A percentile compares a stretch with the other conserved stretches of the same genome.
These are phyloP conservation scores for Gracilariopsis chorda DNA, from an alignment of 23 red algal species.

Conservation along the genomic window DNA sequence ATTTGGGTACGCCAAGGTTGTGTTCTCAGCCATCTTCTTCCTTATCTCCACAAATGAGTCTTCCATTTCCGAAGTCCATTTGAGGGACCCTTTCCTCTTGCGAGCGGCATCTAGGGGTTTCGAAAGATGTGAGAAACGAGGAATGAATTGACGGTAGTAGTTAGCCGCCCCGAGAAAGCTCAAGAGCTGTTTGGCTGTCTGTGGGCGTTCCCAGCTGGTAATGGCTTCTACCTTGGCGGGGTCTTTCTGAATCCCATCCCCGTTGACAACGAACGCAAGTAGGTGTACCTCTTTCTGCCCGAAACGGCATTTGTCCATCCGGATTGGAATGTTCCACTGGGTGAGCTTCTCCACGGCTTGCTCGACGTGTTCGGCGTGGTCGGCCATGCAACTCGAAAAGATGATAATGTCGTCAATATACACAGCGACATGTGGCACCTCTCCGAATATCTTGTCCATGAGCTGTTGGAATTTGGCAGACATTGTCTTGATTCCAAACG, in stretches of 20 bases:
- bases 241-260: not conserved
- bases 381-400: too few relatives aligned
- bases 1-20: not conserved
- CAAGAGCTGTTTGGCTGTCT: not conserved
- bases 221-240: not conserved
- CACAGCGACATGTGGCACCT: too few relatives aligned
- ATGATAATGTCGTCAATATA: too few relatives aligned
- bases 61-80: not conserved
- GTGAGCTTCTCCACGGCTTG: too few relatives aligned
- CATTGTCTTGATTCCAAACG: too few relatives aligned
- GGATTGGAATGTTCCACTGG: too few relatives aligned
- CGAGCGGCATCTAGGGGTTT: not conserved
- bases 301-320: constrained; percentile 7
- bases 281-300: not conserved
- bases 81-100: not conserved
- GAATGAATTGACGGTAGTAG: constrained; percentile 15
- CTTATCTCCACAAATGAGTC: not conserved
- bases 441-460: too few relatives aligned
- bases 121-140: not conserved
- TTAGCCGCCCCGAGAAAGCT: not conserved
- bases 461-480: too few relatives aligned
- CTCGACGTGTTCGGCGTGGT: too few relatives aligned
- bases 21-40: not conserved
- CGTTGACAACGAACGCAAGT: not conserved
- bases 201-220: not conserved